Evolutionary conservation across 2,329 filamentous ascomycete species (phyloP).

Genomic region (Pseudocercospora fijiensis): DNA sequence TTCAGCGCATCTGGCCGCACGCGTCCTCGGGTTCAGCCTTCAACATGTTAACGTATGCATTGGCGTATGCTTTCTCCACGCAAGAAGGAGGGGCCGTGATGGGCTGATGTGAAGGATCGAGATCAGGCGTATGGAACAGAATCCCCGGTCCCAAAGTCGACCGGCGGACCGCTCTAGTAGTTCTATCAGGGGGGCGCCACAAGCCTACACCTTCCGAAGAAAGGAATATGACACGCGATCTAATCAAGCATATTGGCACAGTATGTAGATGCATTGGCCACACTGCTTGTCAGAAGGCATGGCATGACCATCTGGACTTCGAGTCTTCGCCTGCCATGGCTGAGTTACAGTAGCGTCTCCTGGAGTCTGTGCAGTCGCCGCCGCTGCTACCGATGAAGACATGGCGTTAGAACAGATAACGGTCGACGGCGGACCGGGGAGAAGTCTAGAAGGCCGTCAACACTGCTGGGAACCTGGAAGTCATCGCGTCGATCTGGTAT

Average conservation of each 20-base stretch:
- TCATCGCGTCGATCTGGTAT: background rate
- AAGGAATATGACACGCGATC: background rate
- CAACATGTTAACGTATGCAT: background rate
- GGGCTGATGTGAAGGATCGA: background rate
- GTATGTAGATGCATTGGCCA: background rate
- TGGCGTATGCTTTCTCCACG: background rate
- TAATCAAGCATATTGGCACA: background rate
- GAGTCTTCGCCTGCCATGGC: background rate
- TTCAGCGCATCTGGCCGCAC: background rate
- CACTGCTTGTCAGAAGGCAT: background rate
- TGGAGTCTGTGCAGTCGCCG: too few relatives aligned
- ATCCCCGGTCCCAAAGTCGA: too few relatives aligned
- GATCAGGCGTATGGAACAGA: background rate
- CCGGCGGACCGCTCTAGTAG: background rate
- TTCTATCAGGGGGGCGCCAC: background rate
- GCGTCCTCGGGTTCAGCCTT: too few relatives aligned
- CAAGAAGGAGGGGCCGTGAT: too few relatives aligned
- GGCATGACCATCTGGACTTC: background rate
- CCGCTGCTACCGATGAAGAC: background rate
- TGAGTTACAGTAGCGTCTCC: background rate
- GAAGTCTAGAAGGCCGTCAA: background rate
- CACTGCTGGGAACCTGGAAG: background rate
- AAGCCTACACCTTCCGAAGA: background rate
- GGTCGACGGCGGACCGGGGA: background rate
- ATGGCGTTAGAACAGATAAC: background rate